phyloP scores from a whole-genome alignment of 169 alveolate genomes.

The Plasmodium yoelii region DNA sequence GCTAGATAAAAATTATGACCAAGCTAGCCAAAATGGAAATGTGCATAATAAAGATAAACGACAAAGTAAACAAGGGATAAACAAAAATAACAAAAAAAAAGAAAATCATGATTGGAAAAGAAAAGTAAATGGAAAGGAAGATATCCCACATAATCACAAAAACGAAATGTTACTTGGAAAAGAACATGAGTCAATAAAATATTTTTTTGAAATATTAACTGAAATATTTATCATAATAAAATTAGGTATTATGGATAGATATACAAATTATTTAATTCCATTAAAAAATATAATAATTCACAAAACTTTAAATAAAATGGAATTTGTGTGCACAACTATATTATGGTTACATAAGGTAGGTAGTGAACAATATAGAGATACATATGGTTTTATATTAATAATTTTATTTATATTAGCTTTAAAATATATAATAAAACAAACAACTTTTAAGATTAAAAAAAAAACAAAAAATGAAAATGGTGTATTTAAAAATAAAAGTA shows the following conservation, averaged over 20 bases:
- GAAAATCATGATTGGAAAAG: background rate
- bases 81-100: background rate
- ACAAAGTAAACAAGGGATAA: background rate
- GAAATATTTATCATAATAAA: conserved; percentile 18
- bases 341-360: conserved; percentile 27
- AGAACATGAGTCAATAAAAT: conserved; percentile 29
- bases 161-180: background rate
- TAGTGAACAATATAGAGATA: conserved; percentile 28
- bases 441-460: background rate
- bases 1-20: background rate
- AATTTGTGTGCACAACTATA: conserved; percentile 1
- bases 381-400: conserved; percentile 27
- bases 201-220: conserved; percentile 28
- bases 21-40: background rate
- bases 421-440: conserved; percentile 3
- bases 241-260: conserved; percentile 37
- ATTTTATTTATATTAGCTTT: background rate
- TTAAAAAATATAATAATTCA: conserved; percentile 23
- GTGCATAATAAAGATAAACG: background rate
- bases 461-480: background rate
- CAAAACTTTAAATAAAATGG: conserved; percentile 17
- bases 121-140: background rate
- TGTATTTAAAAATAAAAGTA: background rate
- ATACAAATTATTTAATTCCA: conserved; percentile 21
- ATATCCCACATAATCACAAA: background rate